These are phyloP conservation scores for Hibiscus mutabilis DNA, from an alignment of 345 rosid species.

Conservation along the genomic window DNA sequence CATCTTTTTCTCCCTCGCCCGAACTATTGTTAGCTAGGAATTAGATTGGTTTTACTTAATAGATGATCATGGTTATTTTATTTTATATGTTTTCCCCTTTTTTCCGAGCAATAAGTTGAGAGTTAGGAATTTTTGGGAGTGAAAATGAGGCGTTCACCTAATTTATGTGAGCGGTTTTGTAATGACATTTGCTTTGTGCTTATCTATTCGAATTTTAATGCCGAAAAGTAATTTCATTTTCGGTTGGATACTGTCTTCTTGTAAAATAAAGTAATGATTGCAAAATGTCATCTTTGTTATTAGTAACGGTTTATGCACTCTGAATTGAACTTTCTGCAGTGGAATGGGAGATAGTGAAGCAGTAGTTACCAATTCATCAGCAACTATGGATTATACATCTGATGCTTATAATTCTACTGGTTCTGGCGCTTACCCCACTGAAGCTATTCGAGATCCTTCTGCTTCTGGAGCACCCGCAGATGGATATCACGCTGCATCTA, in stretches of 20 bases:
- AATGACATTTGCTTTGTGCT: background rate
- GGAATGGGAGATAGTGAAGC: constrained; percentile 70
- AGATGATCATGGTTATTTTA: background rate
- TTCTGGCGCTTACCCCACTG: constrained; percentile 22
- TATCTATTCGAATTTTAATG: background rate
- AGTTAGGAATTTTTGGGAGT: too few relatives aligned
- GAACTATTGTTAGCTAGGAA: background rate
- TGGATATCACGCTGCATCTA: constrained; percentile 12
- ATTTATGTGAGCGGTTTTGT: background rate
- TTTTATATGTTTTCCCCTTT: too few relatives aligned
- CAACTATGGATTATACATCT: constrained; percentile 27
- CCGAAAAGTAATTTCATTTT: background rate
- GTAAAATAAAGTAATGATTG: background rate
- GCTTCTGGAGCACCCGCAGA: constrained; percentile 27
- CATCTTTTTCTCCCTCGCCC: background rate
- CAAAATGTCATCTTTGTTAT: background rate
- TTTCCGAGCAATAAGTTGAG: too few relatives aligned
- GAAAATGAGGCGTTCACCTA: background rate
- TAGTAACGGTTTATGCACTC: too few relatives aligned
- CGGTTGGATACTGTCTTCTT: background rate
- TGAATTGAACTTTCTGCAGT: background rate
- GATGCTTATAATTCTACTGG: constrained; percentile 26
- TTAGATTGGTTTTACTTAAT: background rate
- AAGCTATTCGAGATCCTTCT: constrained; percentile 26
- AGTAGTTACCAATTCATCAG: constrained; percentile 39